Percentiles rank a stretch among this genome's conserved stretches.
These are phyloP conservation scores for Aureobasidium sp. DNA, from an alignment of 2,329 filamentous ascomycete genomes.

Conservation along the genomic window DNA sequence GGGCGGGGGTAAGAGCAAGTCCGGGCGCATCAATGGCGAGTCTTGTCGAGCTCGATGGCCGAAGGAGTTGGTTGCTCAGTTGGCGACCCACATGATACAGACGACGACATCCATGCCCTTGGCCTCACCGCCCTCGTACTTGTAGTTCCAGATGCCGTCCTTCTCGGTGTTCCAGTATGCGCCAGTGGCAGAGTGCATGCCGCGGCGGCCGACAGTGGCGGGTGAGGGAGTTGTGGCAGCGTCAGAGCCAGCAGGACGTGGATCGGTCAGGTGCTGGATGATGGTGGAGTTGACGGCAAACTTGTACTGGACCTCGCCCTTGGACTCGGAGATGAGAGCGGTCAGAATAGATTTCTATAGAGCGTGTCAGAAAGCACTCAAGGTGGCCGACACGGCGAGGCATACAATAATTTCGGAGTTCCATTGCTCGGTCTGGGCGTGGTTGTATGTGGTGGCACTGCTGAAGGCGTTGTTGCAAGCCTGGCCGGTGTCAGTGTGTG, in stretches of 20 bases:
- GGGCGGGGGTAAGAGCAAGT: not conserved
- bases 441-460: slow-evolving; percentile 73
- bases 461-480: slow-evolving; percentile 76
- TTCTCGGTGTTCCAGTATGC: slow-evolving; percentile 89
- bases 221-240: not conserved
- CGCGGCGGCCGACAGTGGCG: slow-evolving; percentile 65
- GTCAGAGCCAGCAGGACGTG: slow-evolving; percentile 54
- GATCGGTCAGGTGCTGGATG: slow-evolving; percentile 80
- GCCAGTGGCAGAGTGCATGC: slow-evolving; percentile 81
- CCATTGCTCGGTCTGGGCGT: slow-evolving; percentile 77
- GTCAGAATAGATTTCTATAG: slow-evolving; percentile 67
- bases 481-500: slow-evolving; percentile 39
- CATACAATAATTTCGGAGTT: slow-evolving; percentile 88
- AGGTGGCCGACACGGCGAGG: slow-evolving; percentile 28
- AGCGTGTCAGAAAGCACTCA: slow-evolving; percentile 26
- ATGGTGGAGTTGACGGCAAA: slow-evolving; percentile 98
- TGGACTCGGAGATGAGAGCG: slow-evolving; percentile 64
- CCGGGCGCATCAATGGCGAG: not conserved
- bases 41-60: not conserved
- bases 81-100: slow-evolving; percentile 64
- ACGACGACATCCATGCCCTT: slow-evolving; percentile 49
- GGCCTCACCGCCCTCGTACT: slow-evolving; percentile 58
- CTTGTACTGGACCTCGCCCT: slow-evolving; percentile 64
- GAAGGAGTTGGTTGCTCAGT: slow-evolving; percentile 38
- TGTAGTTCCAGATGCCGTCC: slow-evolving; percentile 85